Base-by-base conservation (phyloP, 257 asterid genomes). In the Plantago major region DNA sequence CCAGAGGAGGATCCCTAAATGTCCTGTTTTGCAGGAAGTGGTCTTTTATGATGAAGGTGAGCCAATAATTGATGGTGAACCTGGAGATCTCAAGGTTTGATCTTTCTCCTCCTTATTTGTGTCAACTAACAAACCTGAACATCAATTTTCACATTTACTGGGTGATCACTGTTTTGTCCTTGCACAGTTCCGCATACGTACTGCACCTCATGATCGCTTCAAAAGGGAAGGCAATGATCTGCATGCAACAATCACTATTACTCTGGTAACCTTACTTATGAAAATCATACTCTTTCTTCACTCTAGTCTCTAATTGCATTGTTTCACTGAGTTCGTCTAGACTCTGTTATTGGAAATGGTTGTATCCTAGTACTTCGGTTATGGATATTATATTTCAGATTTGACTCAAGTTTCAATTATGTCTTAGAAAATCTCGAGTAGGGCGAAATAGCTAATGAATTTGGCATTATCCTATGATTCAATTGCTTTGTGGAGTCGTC, bases 31-130 rank as follows among this genome's bases (percentile, higher is more conserved):
- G 56, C 82, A 92, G 99, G 99, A 89, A 77, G 91, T 92, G 69
- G 78, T 87, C 66, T 92, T 92, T 73, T 87, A 82, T 57, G 97
- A 89, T 74, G 99, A 92, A 14, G 99, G 99, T 60, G 99, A 89
- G 76, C 96, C 99, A 59, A 80, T 71, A 67, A 67, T 87, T 74
- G 99, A 92, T 76, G 99, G 99, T 60, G 99, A 92, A 83, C 71
- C 97, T 64, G 99, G 97, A 67, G 99, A 92, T 73, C 89, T 92
- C 52, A 86, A 76, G 97, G 99, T 92, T 62, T 69, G 84, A 46
- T n/a, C 58, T 33, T n/a, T 18, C 48, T 14, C 67, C 68, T 68
- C 28, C 60, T 55, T 49, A 13, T 33, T 49, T 62, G 42, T n/a
- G 46, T 22, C 8, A 26, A 50, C 11, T 52, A 11, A 3, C 42